phyloP scores from a whole-genome alignment of 73 alveolate genomes.

The Tetrahymena borealis region DNA sequence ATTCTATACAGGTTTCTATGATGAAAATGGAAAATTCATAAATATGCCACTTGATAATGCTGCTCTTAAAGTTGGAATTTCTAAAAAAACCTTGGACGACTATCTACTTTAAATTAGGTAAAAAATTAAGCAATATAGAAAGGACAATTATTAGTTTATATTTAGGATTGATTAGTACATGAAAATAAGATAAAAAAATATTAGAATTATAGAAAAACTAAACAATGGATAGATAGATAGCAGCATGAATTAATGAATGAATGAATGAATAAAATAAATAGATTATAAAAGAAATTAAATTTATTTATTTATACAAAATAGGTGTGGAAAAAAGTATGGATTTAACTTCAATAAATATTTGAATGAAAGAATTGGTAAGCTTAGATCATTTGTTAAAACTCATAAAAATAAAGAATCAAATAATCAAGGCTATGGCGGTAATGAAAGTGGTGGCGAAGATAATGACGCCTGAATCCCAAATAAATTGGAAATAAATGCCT shows the following conservation, averaged over 20 bases:
- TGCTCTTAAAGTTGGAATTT: conserved; percentile 72
- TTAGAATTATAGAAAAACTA: not conserved
- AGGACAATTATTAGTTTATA: not conserved
- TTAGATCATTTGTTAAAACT: conserved; percentile 75
- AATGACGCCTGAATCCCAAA: not conserved
- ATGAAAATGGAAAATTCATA: conserved; percentile 59
- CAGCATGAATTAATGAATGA: no score
- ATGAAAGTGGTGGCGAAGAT: not conserved
- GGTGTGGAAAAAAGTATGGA: conserved; percentile 68
- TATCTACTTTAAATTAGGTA: conserved; percentile 75
- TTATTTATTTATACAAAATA: not conserved
- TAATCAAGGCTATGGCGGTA: not conserved
- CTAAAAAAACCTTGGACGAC: conserved; percentile 84
- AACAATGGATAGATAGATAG: not conserved
- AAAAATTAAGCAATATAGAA: not conserved
- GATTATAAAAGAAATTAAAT: no score
- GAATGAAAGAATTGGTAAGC: conserved; percentile 79
- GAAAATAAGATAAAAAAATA: not conserved
- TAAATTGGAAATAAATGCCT: not conserved
- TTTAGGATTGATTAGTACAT: no score
- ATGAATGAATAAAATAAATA: no score
- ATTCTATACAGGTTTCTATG: conserved; percentile 79
- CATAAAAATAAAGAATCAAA: conserved; percentile 3
- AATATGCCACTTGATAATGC: conserved; percentile 75
- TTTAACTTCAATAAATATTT: conserved; percentile 77